These are phyloP conservation scores for Globisporangium barbulae DNA, from an alignment of 352 stramenopile genomes.

Conservation along the genomic window DNA sequence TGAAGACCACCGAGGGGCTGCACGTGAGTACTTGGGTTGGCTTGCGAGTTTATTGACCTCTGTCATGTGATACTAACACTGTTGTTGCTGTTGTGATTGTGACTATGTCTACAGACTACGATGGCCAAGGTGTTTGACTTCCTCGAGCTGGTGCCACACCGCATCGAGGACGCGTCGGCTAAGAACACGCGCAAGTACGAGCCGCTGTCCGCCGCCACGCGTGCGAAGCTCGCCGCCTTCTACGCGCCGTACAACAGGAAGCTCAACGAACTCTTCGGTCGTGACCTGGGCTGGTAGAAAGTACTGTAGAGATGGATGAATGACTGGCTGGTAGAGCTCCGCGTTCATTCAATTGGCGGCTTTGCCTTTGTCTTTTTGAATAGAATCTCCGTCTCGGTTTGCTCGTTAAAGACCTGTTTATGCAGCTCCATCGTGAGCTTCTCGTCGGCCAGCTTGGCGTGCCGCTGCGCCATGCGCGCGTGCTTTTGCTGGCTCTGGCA, in stretches of 20 bases:
- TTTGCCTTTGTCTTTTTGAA: conserved; percentile 33
- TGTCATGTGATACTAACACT: conserved; percentile 14
- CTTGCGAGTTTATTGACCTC: not conserved
- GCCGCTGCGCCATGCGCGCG: conserved; percentile 34
- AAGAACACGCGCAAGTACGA: conserved; percentile 90
- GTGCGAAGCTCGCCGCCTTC: conserved; percentile 62
- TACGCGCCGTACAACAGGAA: conserved; percentile 85
- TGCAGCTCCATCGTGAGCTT: conserved; percentile 33
- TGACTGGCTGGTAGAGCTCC: conserved; percentile 1
- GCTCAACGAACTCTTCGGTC: conserved; percentile 60
- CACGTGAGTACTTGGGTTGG: conserved; percentile 37
- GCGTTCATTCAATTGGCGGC: not conserved
- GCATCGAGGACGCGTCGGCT: conserved; percentile 72
- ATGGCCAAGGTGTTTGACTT: conserved; percentile 87
- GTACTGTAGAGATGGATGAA: not conserved
- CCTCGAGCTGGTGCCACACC: conserved; percentile 76
- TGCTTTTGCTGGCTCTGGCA: conserved; percentile 55
- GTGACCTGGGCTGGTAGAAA: conserved; percentile 54
- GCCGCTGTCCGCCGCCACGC: conserved; percentile 48
- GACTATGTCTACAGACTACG: conserved; percentile 33
- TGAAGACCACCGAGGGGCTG: conserved; percentile 71
- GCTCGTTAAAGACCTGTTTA: conserved; percentile 41
- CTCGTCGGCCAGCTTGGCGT: conserved; percentile 29
- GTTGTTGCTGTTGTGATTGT: conserved; percentile 5
- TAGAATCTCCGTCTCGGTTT: conserved; percentile 63